Evolutionary conservation across 139 green algal genomes (phyloP).

Genomic region (Nannochloris sp.): DNA sequence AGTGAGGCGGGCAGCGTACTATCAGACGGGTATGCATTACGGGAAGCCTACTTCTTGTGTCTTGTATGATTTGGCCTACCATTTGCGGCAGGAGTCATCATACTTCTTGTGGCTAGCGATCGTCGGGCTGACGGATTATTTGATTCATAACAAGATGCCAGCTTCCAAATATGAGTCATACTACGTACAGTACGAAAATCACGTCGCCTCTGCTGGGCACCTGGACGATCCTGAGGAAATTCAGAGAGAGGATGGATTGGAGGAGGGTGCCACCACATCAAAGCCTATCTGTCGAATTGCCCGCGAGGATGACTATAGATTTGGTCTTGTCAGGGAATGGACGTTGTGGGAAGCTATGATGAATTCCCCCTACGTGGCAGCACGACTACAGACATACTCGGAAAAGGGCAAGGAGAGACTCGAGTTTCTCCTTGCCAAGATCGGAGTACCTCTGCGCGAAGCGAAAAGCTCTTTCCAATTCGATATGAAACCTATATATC

Average conservation of each 20-base stretch:
- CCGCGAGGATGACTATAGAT: conserved; percentile 37
- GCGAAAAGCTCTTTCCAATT: conserved; percentile 3
- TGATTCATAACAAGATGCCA: conserved; percentile 63
- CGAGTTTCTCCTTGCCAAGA: conserved; percentile 59
- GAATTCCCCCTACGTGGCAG: conserved; percentile 70
- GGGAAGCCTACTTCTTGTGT: conserved; percentile 63
- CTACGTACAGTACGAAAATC: conserved; percentile 24
- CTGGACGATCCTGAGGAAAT: conserved; percentile 17
- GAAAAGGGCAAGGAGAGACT: conserved; percentile 56
- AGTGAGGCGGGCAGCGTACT: conserved; percentile 16
- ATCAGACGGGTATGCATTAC: conserved; percentile 34
- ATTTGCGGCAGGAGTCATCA: conserved; percentile 47
- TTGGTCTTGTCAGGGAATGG: conserved; percentile 71
- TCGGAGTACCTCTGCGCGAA: conserved; percentile 61
- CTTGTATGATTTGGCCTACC: conserved; percentile 52
- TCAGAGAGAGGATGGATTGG: conserved; percentile 1
- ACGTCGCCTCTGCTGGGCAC: conserved; percentile 18
- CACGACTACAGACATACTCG: conserved; percentile 70
- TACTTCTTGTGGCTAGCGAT: conserved; percentile 69
- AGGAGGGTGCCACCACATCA: background rate
- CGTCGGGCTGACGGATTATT: conserved; percentile 82
- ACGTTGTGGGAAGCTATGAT: conserved; percentile 73
- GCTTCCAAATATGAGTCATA: conserved; percentile 31
- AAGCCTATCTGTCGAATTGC: conserved; percentile 19
- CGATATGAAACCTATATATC: conserved; percentile 40